phyloP scores from a whole-genome alignment of 768 basidiomycete species.

The Sistotremastrum suecicum region DNA sequence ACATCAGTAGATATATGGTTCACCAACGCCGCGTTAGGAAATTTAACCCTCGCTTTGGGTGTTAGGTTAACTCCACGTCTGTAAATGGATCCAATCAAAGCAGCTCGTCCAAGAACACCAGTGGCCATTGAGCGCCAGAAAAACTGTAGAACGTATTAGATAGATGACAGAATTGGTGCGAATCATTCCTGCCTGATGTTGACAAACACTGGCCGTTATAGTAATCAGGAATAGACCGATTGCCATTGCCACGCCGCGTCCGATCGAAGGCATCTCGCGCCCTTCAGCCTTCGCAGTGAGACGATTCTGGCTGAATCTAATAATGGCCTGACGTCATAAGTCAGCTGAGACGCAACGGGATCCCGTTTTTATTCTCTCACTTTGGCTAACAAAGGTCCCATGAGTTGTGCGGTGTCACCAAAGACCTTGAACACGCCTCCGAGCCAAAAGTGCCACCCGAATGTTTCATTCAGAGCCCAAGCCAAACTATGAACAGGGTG shows the following conservation, averaged over 20 bases:
- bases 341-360: neutral
- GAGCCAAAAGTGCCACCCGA: constrained; percentile 46
- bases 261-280: constrained; percentile 23
- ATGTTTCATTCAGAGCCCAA: constrained; percentile 46
- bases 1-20: constrained; percentile 59
- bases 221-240: constrained; percentile 37
- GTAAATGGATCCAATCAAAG: constrained; percentile 59
- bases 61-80: constrained; percentile 52
- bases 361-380: constrained; percentile 13
- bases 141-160: constrained; percentile 25
- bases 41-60: constrained; percentile 45
- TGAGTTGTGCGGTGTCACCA: constrained; percentile 46
- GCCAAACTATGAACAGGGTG: constrained; percentile 24
- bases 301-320: constrained; percentile 41
- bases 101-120: constrained; percentile 49
- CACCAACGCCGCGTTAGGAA: constrained; percentile 46
- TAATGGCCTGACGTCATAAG: constrained; percentile 30
- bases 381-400: constrained; percentile 49
- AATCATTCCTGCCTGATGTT: constrained; percentile 40
- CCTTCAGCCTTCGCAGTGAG: constrained; percentile 25
- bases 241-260: constrained; percentile 45
- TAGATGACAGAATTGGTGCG: constrained; percentile 11
- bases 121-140: constrained; percentile 59
- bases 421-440: constrained; percentile 50
- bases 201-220: constrained; percentile 37